Evolutionary conservation across 2,329 filamentous ascomycete species (phyloP), one percentile per base, ranked within the genome.

Genomic region (Verticillium tricorpus): DNA sequence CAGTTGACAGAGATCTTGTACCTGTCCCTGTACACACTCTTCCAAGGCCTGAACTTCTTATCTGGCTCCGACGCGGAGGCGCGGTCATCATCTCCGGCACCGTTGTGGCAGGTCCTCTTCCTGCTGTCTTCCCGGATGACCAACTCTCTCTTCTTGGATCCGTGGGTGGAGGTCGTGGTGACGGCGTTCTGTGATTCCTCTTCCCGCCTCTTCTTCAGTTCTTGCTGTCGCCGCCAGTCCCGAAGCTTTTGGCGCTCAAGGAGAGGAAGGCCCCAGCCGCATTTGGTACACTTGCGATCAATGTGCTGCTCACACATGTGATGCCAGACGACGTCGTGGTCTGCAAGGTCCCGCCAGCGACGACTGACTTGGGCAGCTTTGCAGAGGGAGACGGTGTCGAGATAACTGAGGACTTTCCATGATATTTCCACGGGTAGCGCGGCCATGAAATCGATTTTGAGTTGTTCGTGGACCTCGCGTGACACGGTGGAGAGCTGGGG

Each of bases 1-100:
- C 95, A 99, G 74, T 98, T 98, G 63, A 89, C 95, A 59, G 95
- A 94, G 57, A 99, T 93, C 73, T 94, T 95, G 82, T 94, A 98
- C 17, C 92, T 87, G 73, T 97, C 94, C 66, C 92, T 91, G 79
- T 99, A 99, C 1, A 99, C 92, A 64, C 96, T 93, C 76, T 99
- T 99, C 95, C 95, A 0, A 90, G 61, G 93, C 34, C 92, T 78
- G 58, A 82, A 83, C 65, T 80, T 82, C 31, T 79, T 81, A 63
- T 82, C 78, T 4, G 74, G 70, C 61, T 76, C 76, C 22, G 73
- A 67, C 56, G 72, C 67, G 7, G 76, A 58, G 61, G 71, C 68
- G 63, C 64, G 35, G 19, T 62, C 34, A 58, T 69, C 62, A 60
- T 64, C 45, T 50, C 58, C 15, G 62, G 57, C 37, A 34, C 56